Evolutionary conservation across 345 rosid species (phyloP), one percentile per base, ranked within the genome.

Genomic region (Pugionium dolabratum): DNA sequence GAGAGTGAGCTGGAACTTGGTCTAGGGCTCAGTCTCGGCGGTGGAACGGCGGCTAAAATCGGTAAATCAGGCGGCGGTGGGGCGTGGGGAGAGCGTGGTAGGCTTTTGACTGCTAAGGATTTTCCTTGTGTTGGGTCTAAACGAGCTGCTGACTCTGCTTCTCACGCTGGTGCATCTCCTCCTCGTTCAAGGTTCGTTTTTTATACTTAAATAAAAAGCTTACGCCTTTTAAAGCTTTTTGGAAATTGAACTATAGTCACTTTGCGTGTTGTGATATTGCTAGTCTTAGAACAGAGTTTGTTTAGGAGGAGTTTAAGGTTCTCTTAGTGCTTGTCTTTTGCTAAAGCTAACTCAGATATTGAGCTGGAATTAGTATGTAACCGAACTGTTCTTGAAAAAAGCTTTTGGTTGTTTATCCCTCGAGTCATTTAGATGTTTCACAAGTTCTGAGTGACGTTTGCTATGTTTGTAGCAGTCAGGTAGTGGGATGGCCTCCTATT

Each of bases 401-500:
- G 48, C 42, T 39, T 39, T 34, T 44, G 68, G 27, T 27, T 52
- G 43, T 68, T 10, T 57, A 37, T 25, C 1, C 55, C 9, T 54
- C 34, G 44, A 34, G 32, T 39, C 33, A 18, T 59, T 50, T 41
- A 57, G 53, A 28, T 50, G 33, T 41, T 9, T 3, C 18, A 29
- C 25, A 45, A 62, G 55, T 36, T 4, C 11, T 71, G 44, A 46
- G 3, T 48, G 28, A 37, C 62, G 48, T 26, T 53, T 64, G 28
- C 37, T 41, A 64, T 67, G 72, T 37, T 64, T 63, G 48, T 49
- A 84, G 75, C 89, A 85, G 94, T 73, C 96, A 85, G 70, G 88
- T 86, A 59, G 96, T 88, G 61, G 97, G 96, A 59, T 91, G 97
- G 97, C 97, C 97, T 1, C 97, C 97, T 4, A 71, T 91, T 43